Evolutionary conservation across 768 basidiomycete species (phyloP).

Genomic region (Lentinula lateritia): DNA sequence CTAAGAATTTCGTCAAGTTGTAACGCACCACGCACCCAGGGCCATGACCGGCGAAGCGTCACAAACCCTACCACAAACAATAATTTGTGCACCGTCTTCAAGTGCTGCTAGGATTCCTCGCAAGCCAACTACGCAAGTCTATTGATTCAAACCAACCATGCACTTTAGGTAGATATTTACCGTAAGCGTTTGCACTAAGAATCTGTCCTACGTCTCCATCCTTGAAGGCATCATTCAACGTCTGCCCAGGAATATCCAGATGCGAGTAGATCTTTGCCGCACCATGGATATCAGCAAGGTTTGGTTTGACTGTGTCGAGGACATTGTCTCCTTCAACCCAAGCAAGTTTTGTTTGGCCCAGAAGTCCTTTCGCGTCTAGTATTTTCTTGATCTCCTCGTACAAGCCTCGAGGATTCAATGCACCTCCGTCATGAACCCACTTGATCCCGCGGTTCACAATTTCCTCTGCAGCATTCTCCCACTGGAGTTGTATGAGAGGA

Average conservation of each 20-base stretch:
- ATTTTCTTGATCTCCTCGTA: conserved; percentile 4
- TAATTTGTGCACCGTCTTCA: not conserved
- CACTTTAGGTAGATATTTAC: not conserved
- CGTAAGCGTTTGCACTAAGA: conserved; percentile 1
- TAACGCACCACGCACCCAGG: not conserved
- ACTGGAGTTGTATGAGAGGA: not conserved
- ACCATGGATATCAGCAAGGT: not conserved
- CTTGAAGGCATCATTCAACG: not conserved
- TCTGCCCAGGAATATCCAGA: conserved; percentile 4
- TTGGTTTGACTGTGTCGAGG: not conserved
- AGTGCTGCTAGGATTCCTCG: conserved; percentile 4
- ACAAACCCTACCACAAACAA: conserved; percentile 3
- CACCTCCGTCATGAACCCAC: conserved; percentile 2
- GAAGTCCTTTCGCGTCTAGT: not conserved
- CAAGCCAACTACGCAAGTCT: not conserved
- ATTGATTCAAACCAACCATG: not conserved
- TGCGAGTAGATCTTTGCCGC: not conserved
- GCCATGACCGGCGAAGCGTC: conserved; percentile 7
- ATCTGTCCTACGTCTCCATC: not conserved
- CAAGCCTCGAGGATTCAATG: conserved; percentile 3
- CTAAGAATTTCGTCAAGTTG: not conserved
- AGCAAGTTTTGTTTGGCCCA: conserved; percentile 1
- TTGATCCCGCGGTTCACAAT: not conserved
- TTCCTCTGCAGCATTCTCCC: not conserved
- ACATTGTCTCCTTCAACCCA: conserved; percentile 6